Base-by-base conservation (phyloP, 371 early-diverging fungal genomes). In the Apophysomyces ossiformis region DNA sequence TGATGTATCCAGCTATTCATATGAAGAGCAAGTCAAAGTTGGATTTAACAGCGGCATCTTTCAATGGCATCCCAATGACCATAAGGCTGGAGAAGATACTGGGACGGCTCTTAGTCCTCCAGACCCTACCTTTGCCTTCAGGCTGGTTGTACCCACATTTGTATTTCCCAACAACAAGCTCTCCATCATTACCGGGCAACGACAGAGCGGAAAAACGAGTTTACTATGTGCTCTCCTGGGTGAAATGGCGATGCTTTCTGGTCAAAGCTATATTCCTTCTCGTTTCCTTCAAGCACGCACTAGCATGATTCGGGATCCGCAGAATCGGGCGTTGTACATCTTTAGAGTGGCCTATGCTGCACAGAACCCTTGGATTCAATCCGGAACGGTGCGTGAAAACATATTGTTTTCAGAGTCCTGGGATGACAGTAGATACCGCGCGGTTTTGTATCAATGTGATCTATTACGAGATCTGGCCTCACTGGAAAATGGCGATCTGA, bases 341-440 rank as follows among this genome's bases (percentile, higher is more conserved):
- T 71, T 69, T 32, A 78, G 76, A 39, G 79, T 92, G 0, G 91
- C 87, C 5, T 94, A 92, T 70, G 90, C 89, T 2, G 75, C 93
- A 2, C 94, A 94, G 58, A 83, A 79, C 16, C 87, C 94, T 5
- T 95, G 95, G 95, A 85, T 95, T 61, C 84, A 88, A 56, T 90
- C 91, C 61, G 87, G 85, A 0, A 89, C 93, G 0, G 76, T 95
- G 11, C 85, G 92, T 32, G 89, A 95, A 57, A 95, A 95, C 69
- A 92, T 95, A 50, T 65, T 93, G 38, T 96, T 95, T 73, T 93
- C 93, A 32, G 77, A 83, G n/a, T 66, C 78, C 0, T 93, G 83
- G 74, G 87, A 90, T 54, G 82, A 82, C 57, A 76, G 77, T 1
- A 75, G 90, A 12, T 93, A 93, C 62, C 79, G 85, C 61, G 75